Base-by-base conservation (phyloP, 441 rosid species). In the Daphne laureola region DNA sequence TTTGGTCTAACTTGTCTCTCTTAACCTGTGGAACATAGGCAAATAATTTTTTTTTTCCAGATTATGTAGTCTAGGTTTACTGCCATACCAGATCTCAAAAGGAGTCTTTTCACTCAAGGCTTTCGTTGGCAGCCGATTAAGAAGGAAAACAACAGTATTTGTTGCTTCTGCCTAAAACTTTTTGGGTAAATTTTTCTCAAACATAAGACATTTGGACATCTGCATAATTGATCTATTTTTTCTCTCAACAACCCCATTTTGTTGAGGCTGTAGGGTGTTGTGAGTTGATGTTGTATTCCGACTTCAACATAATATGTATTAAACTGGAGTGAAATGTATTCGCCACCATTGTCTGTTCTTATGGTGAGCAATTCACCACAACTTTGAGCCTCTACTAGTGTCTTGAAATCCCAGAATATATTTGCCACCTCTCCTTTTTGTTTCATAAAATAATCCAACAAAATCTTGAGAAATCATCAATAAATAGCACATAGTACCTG, bases 141-240 rank as follows among this genome's bases (percentile, higher is more conserved):
- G 43, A 5, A 63, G 12, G 18, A 38, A 63, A 4, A 55, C 67
- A 0, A 51, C 35, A 5, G 50, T 63, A 41, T 21, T 55, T 2
- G 55, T 42, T 46, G 43, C 62, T 17, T 55, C 36, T 5, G 60
- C 60, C 59, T 54, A 62, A 0, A 62, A 54, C 9, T 46, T 46
- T 40, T 62, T 45, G 0, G 53, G 66, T n/a, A 61, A 13, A 4
- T 7, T 40, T n/a, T 62, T 62, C 3, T 46, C 66, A 21, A 17
- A 26, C 15, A 58, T 3, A 0, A 46, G 17, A 15, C 49, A 46
- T 46, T 23, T 46, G 15, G 49, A 3, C 49, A 46, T 46, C 12
- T 46, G 9, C 49, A 46, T 46, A 0, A 46, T 14, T 2, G 17
- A 5, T 14, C 2, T 46, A 7, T 46, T 46, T 17, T 46, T 46